phyloP scores from a whole-genome alignment of 345 rosid genomes.

The Citrus reticulata region DNA sequence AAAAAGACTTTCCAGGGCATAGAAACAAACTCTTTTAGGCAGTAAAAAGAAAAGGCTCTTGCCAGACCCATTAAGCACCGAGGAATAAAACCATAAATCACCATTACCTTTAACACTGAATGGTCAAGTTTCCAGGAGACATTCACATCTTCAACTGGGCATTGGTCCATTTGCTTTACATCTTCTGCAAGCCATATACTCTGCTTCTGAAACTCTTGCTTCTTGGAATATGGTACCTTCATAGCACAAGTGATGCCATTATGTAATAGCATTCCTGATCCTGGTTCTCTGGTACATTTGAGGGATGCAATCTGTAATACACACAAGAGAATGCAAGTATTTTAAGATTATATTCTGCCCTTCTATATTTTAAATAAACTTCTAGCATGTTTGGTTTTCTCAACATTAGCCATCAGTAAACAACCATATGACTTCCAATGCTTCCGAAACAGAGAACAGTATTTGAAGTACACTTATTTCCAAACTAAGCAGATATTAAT shows the following conservation, averaged over 20 bases:
- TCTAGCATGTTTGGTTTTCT: neutral
- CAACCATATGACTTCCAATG: neutral
- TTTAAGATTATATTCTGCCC: neutral
- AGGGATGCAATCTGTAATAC: constrained; percentile 37
- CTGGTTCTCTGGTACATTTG: constrained; percentile 33
- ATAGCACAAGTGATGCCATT: constrained; percentile 38
- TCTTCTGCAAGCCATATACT: constrained; percentile 22
- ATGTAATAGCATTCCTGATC: constrained; percentile 21
- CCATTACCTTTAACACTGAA: constrained; percentile 12
- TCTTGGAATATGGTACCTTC: constrained; percentile 30
- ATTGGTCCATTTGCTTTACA: constrained; percentile 32
- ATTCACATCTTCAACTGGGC: constrained; percentile 35
- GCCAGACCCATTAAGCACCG: neutral
- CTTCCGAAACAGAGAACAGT: neutral
- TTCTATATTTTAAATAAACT: neutral
- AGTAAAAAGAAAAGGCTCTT: neutral
- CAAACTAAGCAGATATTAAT: neutral
- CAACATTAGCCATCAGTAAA: neutral
- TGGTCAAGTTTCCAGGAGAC: constrained; percentile 17
- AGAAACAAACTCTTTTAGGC: neutral
- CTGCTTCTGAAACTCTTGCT: constrained; percentile 33
- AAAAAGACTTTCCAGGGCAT: neutral
- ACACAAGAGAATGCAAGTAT: constrained; percentile 6
- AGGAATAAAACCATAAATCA: neutral
- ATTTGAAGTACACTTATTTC: neutral